Evolutionary conservation across 1,139 yeast genomes (phyloP), one percentile per base, ranked within the genome.

Genomic region (Lodderomyces pseudojiufengensis): DNA sequence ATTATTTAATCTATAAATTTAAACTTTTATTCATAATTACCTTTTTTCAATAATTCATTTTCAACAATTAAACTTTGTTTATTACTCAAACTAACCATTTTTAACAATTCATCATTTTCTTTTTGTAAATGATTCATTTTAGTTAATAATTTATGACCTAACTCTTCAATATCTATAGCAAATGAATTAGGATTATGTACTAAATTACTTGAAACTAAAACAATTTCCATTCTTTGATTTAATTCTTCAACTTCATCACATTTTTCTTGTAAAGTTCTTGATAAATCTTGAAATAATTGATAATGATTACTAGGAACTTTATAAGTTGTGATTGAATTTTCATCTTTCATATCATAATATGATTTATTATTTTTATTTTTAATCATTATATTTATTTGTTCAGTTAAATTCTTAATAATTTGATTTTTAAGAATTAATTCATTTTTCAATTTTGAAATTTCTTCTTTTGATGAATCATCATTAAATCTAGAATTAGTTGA

Each of bases 61-160:
- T 84, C 88, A 29, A 84, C 75, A 43, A 82, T 76, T 45, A 80
- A 65, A 49, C 84, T 85, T 49, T 82, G 82, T 32, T 83, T 73
- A 49, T 78, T 78, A 12, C 95, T 86, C 53, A 71, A 79, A 44
- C 88, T 78, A 10, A 84, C 57, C 79, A 84, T 76, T 47, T 76
- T 75, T 43, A 84, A 71, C 55, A 87, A 70, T 40, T 72, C 75
- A 39, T 78, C 82, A 52, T 88, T 88, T 54, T 88, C 96, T 32
- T 70, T 70, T 16, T 78, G 77, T 44, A 87, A 62, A 40, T 71
- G 61, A 40, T 76, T 75, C 43, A 88, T 53, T 44, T 86, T 79
- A 34, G 74, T 70, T 35, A 86, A 67, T 38, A 85, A 76, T 47
- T 84, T 81, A 53, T 87, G 95, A 7, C 92, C 80, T 35, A 86